Base-by-base conservation (phyloP, 2,329 filamentous ascomycete species). In the Beauveria caledonica region DNA sequence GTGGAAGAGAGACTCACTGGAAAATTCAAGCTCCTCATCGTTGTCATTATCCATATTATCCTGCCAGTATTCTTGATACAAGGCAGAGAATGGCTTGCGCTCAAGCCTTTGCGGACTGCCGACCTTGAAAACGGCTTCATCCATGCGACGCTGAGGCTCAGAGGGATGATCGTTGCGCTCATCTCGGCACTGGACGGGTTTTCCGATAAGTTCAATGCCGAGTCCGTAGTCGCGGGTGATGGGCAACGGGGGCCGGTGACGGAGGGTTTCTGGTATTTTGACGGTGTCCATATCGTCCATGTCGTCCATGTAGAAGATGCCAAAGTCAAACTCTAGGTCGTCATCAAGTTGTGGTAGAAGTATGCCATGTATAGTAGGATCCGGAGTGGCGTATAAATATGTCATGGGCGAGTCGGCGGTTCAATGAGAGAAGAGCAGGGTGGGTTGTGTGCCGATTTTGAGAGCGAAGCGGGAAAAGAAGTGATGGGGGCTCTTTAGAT, bases 61-160 rank as follows among this genome's bases (percentile, higher is more conserved):
- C 40, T 52, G 57, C 57, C 57, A 52, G 27, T n/a, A 52, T 29
- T 60, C 57, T 52, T 60, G 57, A 40, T 60, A 53, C 27, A 45
- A 17, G 40, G 49, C 48, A 46, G 49, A 21, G 13, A 52, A 51
- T 13, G 56, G 56, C 46, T 44, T 58, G 46, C 46, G 56, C n/a
- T 51, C 25, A 10, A 33, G 15, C 15, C 21, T 52, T 5, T 60
- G 44, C 3, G 57, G 57, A 15, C 48, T 60, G n/a, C 57, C 57
- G n/a, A 42, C 40, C 36, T 46, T 52, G 40, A 60, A 60, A 5
- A 53, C 49, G 5, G n/a, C 27, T 21, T 60, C 48, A 27, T 60
- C 57, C 17, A 23, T 46, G 19, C 48, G 42, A n/a, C 48, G 49
- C 19, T 60, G 57, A 5, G 29, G 15, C 3, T 53, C 48, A 3